Evolutionary conservation across 2,329 filamentous ascomycete species (phyloP).

Genomic region (Truncatella angustata): DNA sequence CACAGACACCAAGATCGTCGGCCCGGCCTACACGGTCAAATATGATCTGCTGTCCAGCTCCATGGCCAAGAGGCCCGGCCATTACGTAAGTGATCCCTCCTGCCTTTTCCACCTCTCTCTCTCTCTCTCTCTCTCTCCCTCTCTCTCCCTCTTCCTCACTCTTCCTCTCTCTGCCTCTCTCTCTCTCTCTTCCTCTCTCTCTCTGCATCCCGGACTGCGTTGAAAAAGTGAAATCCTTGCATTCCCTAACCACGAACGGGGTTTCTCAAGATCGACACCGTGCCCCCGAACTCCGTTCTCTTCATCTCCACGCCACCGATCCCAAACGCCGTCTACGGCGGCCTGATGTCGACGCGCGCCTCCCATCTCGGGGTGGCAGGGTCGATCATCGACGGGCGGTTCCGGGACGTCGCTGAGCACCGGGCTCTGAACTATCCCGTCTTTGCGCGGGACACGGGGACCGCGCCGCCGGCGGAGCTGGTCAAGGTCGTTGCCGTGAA

Average conservation of each 20-base stretch:
- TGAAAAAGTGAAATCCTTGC: not conserved
- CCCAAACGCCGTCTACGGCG: slow-evolving; percentile 53
- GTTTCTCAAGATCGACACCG: slow-evolving; percentile 52
- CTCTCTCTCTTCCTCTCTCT: not conserved
- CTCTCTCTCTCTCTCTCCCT: not conserved
- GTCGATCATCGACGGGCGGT: slow-evolving; percentile 49
- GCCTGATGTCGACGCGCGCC: slow-evolving; percentile 50
- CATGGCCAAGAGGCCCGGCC: slow-evolving; percentile 40
- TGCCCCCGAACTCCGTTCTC: slow-evolving; percentile 44
- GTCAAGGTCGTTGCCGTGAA: slow-evolving; percentile 42
- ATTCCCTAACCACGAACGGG: too few relatives aligned
- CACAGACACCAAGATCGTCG: slow-evolving; percentile 50
- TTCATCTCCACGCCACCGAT: slow-evolving; percentile 48
- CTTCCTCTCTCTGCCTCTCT: not conserved
- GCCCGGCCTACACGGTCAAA: slow-evolving; percentile 53
- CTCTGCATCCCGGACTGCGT: slow-evolving; percentile 7
- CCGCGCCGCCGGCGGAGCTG: slow-evolving; percentile 39
- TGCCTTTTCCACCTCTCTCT: too few relatives aligned
- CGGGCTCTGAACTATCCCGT: slow-evolving; percentile 45
- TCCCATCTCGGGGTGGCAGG: slow-evolving; percentile 42
- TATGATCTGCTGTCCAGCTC: slow-evolving; percentile 47
- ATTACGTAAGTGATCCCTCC: slow-evolving; percentile 47
- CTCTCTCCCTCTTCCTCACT: slow-evolving; percentile 4
- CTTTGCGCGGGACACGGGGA: slow-evolving; percentile 43
- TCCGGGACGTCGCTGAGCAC: slow-evolving; percentile 54